phyloP scores from a whole-genome alignment of 179 eudicot species.

The Beta lomatogona region DNA sequence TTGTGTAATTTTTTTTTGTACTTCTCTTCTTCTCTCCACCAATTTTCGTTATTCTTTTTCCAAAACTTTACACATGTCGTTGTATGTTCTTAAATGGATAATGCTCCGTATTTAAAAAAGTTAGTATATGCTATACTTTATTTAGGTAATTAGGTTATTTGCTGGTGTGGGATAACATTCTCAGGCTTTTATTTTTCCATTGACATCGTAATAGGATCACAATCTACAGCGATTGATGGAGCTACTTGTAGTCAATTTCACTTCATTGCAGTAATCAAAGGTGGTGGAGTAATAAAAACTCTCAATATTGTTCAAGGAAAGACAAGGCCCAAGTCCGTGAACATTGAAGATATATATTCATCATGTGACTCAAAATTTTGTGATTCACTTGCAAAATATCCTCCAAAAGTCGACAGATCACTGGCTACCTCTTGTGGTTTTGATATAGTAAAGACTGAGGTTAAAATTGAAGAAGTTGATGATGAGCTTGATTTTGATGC shows the following conservation, averaged over 20 bases:
- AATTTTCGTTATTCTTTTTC: not conserved
- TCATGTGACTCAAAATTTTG: slow-evolving; percentile 32
- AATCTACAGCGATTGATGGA: slow-evolving; percentile 43
- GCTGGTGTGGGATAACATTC: not conserved
- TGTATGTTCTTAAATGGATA: not conserved
- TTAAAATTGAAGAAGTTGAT: slow-evolving; percentile 44
- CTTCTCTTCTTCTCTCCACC: not conserved
- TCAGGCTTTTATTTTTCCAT: not conserved
- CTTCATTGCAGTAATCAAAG: slow-evolving; percentile 55
- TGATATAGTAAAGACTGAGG: slow-evolving; percentile 37
- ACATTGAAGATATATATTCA: slow-evolving; percentile 50
- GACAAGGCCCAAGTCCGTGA: slow-evolving; percentile 47
- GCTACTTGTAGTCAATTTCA: slow-evolving; percentile 49
- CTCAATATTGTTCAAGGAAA: slow-evolving; percentile 52
- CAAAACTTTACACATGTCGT: not conserved
- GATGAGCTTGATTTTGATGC: slow-evolving; percentile 39
- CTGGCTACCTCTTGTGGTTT: slow-evolving; percentile 22
- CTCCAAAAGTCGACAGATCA: slow-evolving; percentile 30
- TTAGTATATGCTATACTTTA: not conserved
- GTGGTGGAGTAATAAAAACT: slow-evolving; percentile 46
- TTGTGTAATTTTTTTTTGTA: not conserved
- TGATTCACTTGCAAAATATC: slow-evolving; percentile 21
- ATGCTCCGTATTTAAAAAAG: not conserved
- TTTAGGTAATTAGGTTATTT: not conserved
- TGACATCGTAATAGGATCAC: slow-evolving; percentile 15